Base-by-base conservation (phyloP, 1,284 basidiomycete species). In the Malassezia sympodialis region DNA sequence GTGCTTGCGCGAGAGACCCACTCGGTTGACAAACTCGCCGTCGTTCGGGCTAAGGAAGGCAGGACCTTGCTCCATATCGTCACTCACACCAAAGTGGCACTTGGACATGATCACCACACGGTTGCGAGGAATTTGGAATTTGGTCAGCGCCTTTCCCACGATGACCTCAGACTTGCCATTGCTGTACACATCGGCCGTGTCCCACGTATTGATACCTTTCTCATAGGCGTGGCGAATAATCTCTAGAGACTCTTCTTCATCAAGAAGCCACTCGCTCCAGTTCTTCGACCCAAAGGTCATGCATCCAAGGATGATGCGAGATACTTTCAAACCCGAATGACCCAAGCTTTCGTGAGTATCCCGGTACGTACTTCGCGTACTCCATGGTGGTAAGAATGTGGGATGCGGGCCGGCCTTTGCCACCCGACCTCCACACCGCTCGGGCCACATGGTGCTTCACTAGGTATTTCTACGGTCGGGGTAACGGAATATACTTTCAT, bases 71-170 rank as follows among this genome's bases (percentile, higher is more conserved):
- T 48, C 21, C 15, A 26, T 26, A 19, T 72, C 75, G 4, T 50
- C 42, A 8, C 26, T 27, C 15, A 76, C 76, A 27, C 79, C 80
- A 56, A 80, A 81, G 74, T 79, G 80, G 69, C 80, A 75, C 59
- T 79, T 79, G 53, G 85, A 86, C 26, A 84, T 82, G 65, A 90
- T 78, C 56, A 90, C 80, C 26, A 87, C 76, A 65, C 88, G 85
- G 12, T 80, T 79, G 42, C 87, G 80, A 46, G 83, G 80, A 67
- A 85, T 79, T 21, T 82, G 82, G 30, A 87, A 81, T 69, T 87
- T 84, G 69, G 81, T 82, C 70, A 89, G 82, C 10, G 83, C 86
- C 46, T 84, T 82, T 10, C 86, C 86, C 79, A 85, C 86, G 68
- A 85, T 84, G 27, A 77, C 62, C 76, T 87, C 84, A 40, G 82